Conservation (phyloP, 164 flowering plant species). For the Stephania japonica region DNA sequence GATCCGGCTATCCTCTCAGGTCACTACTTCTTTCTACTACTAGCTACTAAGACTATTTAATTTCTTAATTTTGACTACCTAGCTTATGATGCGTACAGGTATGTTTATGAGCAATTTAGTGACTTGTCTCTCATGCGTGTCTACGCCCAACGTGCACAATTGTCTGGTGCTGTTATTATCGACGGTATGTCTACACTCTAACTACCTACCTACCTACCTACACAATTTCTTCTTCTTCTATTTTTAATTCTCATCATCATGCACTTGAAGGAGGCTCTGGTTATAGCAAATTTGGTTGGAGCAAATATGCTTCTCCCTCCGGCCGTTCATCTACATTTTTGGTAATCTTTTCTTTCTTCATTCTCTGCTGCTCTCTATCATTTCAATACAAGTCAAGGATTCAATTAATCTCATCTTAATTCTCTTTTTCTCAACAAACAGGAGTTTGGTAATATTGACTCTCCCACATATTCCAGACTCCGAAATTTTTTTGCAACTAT, state of each 20-base stretch:
- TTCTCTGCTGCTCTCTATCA: neutral
- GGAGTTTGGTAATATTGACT: constrained; percentile 93
- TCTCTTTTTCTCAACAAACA: constrained; percentile 29
- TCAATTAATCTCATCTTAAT: neutral
- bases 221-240: neutral
- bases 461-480: constrained; percentile 76
- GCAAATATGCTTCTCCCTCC: constrained; percentile 69
- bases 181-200: constrained; percentile 79
- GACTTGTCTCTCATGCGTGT: constrained; percentile 59
- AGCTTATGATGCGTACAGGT: no score
- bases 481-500: constrained; percentile 71
- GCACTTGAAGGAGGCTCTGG: constrained; percentile 83
- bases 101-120: neutral
- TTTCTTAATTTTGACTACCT: no score
- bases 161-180: constrained; percentile 65
- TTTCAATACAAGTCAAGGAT: neutral
- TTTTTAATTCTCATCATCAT: constrained; percentile 4
- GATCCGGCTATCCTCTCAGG: constrained; percentile 51
- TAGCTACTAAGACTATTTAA: no score
- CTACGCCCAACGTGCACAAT: constrained; percentile 50
- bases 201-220: no score
- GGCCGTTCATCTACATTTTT: constrained; percentile 78
- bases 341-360: constrained; percentile 33
- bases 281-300: constrained; percentile 97
- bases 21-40: neutral